These are phyloP conservation scores for Lecanicillium sp. DNA, from an alignment of 2,329 filamentous ascomycete genomes.

Conservation along the genomic window DNA sequence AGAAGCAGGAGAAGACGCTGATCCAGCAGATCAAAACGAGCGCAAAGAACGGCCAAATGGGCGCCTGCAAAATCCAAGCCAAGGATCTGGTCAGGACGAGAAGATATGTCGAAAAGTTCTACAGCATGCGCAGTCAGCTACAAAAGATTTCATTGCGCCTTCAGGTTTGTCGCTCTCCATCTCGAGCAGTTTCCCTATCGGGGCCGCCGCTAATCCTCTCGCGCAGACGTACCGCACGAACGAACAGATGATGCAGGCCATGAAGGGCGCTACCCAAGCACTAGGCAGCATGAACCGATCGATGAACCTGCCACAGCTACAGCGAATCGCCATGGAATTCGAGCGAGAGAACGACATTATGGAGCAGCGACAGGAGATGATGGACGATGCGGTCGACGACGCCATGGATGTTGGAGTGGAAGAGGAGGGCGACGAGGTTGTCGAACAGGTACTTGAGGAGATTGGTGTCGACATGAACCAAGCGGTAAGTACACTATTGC, in stretches of 20 bases:
- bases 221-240: slow-evolving; percentile 88
- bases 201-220: slow-evolving; percentile 3
- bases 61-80: slow-evolving; percentile 96
- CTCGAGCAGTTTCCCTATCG: background rate
- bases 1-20: slow-evolving; percentile 98
- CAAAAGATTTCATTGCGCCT: slow-evolving; percentile 93
- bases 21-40: slow-evolving; percentile 96
- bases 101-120: slow-evolving; percentile 96
- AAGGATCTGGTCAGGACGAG: slow-evolving; percentile 93
- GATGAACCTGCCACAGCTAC: slow-evolving; percentile 93
- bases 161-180: slow-evolving; percentile 66
- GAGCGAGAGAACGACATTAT: slow-evolving; percentile 98
- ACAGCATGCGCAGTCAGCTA: slow-evolving; percentile 92
- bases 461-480: slow-evolving; percentile 91
- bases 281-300: slow-evolving; percentile 95
- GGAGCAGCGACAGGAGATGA: slow-evolving; percentile 98
- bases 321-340: slow-evolving; percentile 98
- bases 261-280: slow-evolving; percentile 93
- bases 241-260: slow-evolving; percentile 99
- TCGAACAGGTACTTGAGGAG: slow-evolving; percentile 93
- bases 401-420: slow-evolving; percentile 86
- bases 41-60: slow-evolving; percentile 96
- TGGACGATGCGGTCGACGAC: slow-evolving; percentile 98
- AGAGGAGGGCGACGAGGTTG: slow-evolving; percentile 92
- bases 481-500: slow-evolving; percentile 53